These are phyloP conservation scores for Dryas integrifolia DNA, from an alignment of 331 rosid genomes.

Conservation along the genomic window DNA sequence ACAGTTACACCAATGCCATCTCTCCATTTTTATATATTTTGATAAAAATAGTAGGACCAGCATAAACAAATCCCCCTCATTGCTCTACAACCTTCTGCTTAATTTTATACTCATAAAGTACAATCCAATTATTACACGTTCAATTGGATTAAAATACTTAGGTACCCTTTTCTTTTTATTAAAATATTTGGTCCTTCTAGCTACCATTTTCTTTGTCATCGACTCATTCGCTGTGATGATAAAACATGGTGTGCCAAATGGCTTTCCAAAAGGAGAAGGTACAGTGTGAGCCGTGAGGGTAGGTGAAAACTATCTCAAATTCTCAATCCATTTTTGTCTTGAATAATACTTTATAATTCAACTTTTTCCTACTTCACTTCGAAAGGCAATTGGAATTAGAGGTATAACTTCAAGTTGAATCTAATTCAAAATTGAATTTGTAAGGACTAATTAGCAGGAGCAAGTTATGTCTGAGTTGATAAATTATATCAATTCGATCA, in stretches of 20 bases:
- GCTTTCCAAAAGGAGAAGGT: constrained; percentile 39
- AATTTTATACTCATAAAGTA: neutral
- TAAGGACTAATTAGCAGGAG: no score
- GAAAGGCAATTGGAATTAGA: no score
- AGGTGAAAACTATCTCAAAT: constrained; percentile 33
- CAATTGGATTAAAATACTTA: neutral
- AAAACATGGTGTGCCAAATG: constrained; percentile 8
- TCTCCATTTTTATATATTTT: neutral
- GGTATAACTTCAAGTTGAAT: no score
- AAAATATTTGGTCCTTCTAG: neutral
- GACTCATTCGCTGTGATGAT: neutral
- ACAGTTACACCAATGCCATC: neutral
- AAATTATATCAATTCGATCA: no score
- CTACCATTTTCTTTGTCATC: neutral
- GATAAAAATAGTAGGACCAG: neutral
- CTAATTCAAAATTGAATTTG: no score
- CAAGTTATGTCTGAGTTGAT: no score
- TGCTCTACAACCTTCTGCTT: constrained; percentile 1
- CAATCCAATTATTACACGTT: neutral
- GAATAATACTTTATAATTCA: no score
- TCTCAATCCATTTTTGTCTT: neutral
- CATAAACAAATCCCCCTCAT: neutral
- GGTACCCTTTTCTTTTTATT: neutral
- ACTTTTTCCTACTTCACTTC: no score
- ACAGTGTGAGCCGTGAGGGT: neutral